Evolutionary conservation across 2,329 filamentous ascomycete species (phyloP).

Genomic region (Helicocarpus griseus): DNA sequence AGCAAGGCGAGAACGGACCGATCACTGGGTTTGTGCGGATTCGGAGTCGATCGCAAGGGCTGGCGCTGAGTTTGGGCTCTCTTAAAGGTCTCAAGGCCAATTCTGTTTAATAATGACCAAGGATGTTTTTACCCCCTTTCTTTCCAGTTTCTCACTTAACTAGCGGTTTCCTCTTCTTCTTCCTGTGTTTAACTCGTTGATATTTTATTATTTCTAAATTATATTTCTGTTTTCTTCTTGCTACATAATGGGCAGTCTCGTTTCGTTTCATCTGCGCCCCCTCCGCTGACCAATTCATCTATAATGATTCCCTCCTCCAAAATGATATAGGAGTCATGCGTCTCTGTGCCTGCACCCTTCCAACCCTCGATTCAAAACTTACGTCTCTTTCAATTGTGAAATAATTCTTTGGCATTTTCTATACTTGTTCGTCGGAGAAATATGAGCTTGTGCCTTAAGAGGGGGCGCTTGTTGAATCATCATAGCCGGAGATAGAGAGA

Average conservation of each 20-base stretch:
- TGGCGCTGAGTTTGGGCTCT: slow-evolving; percentile 86
- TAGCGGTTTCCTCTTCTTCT: slow-evolving; percentile 10
- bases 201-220: background rate
- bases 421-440: background rate
- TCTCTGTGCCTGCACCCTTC: background rate
- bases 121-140: slow-evolving; percentile 18
- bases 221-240: background rate
- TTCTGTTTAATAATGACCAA: slow-evolving; percentile 25
- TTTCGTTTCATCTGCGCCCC: background rate
- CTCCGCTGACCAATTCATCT: background rate
- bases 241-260: background rate
- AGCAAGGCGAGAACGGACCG: slow-evolving; percentile 88
- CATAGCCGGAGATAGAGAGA: background rate
- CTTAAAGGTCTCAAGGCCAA: slow-evolving; percentile 85
- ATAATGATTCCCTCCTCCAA: background rate
- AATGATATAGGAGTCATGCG: background rate
- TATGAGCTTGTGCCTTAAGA: background rate
- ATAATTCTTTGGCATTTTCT: background rate
- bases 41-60: slow-evolving; percentile 88
- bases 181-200: slow-evolving; percentile 6
- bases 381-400: background rate
- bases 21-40: slow-evolving; percentile 97
- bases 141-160: slow-evolving; percentile 14
- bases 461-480: background rate
- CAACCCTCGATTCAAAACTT: background rate